Evolutionary conservation across 2,329 filamentous ascomycete species (phyloP).

Genomic region (Catunica adiposa): DNA sequence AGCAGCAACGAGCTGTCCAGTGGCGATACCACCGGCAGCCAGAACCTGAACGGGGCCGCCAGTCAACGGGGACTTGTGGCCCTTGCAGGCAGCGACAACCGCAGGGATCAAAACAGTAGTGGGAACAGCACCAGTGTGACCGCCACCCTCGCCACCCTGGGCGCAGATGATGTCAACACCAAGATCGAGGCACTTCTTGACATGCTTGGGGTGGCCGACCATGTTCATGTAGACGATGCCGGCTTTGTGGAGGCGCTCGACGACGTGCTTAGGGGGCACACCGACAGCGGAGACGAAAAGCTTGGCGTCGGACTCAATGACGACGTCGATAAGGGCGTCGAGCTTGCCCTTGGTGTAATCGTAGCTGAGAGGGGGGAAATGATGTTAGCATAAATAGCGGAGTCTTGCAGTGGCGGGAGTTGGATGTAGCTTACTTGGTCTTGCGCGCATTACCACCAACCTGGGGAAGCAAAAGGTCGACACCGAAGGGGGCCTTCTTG

Average conservation of each 20-base stretch:
- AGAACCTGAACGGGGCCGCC: slow-evolving; percentile 79
- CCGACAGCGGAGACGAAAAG: slow-evolving; percentile 96
- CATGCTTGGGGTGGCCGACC: slow-evolving; percentile 99
- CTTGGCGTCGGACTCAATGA: slow-evolving; percentile 80
- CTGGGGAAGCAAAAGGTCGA: slow-evolving; percentile 84
- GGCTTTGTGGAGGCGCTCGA: slow-evolving; percentile 74
- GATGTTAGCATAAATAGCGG: slow-evolving; percentile 15
- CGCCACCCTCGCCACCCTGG: slow-evolving; percentile 92
- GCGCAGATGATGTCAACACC: slow-evolving; percentile 96
- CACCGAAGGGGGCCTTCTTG: slow-evolving; percentile 90
- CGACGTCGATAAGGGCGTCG: slow-evolving; percentile 71
- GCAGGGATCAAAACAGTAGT: slow-evolving; percentile 86
- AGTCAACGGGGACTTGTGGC: slow-evolving; percentile 72
- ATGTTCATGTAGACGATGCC: slow-evolving; percentile 99
- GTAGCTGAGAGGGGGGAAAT: slow-evolving; percentile 45
- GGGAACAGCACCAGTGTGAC: slow-evolving; percentile 87
- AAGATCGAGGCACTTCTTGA: slow-evolving; percentile 82
- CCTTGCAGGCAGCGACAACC: slow-evolving; percentile 65
- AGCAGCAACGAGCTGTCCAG: slow-evolving; percentile 77
- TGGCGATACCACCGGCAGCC: slow-evolving; percentile 86
- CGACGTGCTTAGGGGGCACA: slow-evolving; percentile 72
- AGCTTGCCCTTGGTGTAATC: slow-evolving; percentile 99
- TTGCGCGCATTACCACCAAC: slow-evolving; percentile 88
- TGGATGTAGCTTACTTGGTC: slow-evolving; percentile 47
- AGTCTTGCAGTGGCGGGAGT: neutral